Conservation (phyloP, 1,284 basidiomycete species). For the Puccinia coronata region DNA sequence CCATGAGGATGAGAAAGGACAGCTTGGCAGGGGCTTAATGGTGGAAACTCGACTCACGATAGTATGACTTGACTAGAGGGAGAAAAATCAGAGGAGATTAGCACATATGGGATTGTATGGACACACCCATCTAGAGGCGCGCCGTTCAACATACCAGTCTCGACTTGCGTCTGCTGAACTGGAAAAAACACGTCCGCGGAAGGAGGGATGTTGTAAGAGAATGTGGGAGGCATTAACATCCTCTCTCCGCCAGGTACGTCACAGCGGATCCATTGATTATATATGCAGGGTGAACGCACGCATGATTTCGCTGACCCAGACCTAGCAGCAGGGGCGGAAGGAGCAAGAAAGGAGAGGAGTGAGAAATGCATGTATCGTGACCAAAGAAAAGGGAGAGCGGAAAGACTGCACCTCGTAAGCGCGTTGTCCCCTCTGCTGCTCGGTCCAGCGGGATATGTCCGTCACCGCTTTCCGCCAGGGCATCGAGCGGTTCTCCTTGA, state of each 20-base stretch:
- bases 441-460: background rate
- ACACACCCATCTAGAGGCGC: background rate
- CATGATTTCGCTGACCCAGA: constrained; percentile 50
- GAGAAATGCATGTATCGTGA: background rate
- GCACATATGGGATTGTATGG: too few species aligned
- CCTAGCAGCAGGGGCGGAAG: constrained; percentile 2
- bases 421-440: constrained; percentile 29
- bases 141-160: constrained; percentile 26
- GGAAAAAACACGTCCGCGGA: background rate
- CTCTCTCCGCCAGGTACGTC: too few species aligned
- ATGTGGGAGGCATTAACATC: too few species aligned
- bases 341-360: background rate
- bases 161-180: constrained; percentile 48
- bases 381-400: background rate
- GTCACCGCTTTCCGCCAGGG: constrained; percentile 42
- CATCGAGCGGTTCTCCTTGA: constrained; percentile 41
- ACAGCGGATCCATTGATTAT: background rate
- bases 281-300: constrained; percentile 26
- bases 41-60: constrained; percentile 2
- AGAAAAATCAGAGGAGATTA: background rate
- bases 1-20: background rate
- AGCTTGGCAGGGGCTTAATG: background rate
- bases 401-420: constrained; percentile 42
- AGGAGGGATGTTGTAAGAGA: background rate
- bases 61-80: constrained; percentile 43